A percentile compares a stretch with the other conserved stretches of the same genome.
These are phyloP conservation scores for Digitaria exilis DNA, from an alignment of 202 grass and related monocot genomes.

Conservation along the genomic window DNA sequence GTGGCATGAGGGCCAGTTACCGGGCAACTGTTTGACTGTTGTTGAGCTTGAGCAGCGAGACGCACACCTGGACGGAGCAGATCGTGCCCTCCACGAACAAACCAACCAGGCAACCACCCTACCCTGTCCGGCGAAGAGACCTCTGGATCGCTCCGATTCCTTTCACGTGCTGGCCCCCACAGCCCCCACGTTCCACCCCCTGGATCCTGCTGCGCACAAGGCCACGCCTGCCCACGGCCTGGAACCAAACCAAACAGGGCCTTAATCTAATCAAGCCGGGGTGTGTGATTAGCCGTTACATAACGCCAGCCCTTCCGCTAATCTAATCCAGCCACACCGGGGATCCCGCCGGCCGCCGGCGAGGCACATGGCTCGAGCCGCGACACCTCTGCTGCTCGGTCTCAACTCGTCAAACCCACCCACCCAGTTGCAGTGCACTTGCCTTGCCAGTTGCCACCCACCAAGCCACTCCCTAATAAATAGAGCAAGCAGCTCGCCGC, in stretches of 20 bases:
- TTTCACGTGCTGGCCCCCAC: conserved; percentile 6
- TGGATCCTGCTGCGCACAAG: not conserved
- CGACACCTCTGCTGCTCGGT: not conserved
- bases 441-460: no score
- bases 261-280: no score
- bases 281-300: not conserved
- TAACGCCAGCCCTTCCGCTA: not conserved
- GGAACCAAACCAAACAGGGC: not conserved
- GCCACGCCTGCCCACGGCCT: not conserved
- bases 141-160: not conserved
- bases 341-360: not conserved
- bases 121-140: no score
- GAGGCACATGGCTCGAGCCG: conserved; percentile 17
- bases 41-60: no score
- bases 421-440: conserved; percentile 14
- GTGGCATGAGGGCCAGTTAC: no score
- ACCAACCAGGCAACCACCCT: no score
- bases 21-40: no score
- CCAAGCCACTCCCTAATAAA: not conserved
- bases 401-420: not conserved
- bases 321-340: no score
- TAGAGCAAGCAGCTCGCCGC: not conserved
- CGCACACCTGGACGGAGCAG: no score
- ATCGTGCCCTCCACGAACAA: no score
- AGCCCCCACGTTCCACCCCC: conserved; percentile 40